phyloP scores from a whole-genome alignment of 2,329 filamentous ascomycete genomes.

The Aspergillus sp. region DNA sequence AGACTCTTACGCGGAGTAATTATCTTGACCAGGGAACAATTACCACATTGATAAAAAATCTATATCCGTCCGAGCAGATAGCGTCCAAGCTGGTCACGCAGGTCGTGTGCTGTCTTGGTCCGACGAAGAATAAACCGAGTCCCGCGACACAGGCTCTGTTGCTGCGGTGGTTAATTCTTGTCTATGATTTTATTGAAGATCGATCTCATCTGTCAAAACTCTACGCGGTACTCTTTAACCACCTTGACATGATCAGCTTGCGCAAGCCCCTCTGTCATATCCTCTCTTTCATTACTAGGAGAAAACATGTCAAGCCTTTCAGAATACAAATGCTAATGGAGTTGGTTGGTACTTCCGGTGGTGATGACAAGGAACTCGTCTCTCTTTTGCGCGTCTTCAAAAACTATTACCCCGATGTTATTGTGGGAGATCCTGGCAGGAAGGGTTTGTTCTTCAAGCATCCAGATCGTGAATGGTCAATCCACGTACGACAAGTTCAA shows the following conservation, averaged over 20 bases:
- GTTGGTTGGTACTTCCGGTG: conserved; percentile 49
- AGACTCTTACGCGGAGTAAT: conserved; percentile 65
- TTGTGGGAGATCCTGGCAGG: conserved; percentile 62
- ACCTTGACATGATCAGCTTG: conserved; percentile 77
- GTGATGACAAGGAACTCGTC: conserved; percentile 71
- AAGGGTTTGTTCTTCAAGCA: conserved; percentile 53
- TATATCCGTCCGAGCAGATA: conserved; percentile 73
- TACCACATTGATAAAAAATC: conserved; percentile 66
- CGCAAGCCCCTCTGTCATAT: conserved; percentile 72
- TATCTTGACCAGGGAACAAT: conserved; percentile 75
- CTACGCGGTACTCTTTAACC: conserved; percentile 76
- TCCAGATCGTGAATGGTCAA: conserved; percentile 74
- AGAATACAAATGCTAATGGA: conserved; percentile 72
- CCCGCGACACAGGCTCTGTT: conserved; percentile 69
- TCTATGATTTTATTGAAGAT: conserved; percentile 70
- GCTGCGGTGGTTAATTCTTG: conserved; percentile 75
- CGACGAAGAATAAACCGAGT: conserved; percentile 73
- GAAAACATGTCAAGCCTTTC: conserved; percentile 80
- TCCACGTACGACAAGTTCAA: conserved; percentile 67
- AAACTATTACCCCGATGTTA: conserved; percentile 87
- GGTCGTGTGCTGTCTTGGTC: conserved; percentile 72
- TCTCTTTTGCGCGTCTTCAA: conserved; percentile 81
- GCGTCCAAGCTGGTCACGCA: conserved; percentile 61
- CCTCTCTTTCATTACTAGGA: conserved; percentile 73
- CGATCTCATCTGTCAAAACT: conserved; percentile 63